A percentile compares a stretch with the other conserved stretches of the same genome.
These are phyloP conservation scores for Pythium biforme DNA, from an alignment of 352 stramenopile genomes.

Conservation along the genomic window DNA sequence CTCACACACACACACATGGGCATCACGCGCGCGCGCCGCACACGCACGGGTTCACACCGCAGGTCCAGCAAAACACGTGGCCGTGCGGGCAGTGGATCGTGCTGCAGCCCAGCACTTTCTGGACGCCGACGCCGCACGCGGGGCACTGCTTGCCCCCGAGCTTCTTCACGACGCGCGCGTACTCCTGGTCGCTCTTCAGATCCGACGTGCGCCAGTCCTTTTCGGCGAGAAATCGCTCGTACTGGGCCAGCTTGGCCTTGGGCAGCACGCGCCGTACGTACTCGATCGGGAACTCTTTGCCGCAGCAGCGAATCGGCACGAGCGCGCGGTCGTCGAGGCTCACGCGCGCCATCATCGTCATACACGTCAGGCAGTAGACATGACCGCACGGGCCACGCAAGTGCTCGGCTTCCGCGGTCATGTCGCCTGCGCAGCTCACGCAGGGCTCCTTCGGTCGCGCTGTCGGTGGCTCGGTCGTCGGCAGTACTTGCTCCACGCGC, in stretches of 20 bases:
- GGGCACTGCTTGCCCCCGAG: slow-evolving; percentile 21
- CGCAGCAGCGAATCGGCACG: slow-evolving; percentile 41
- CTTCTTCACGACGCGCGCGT: slow-evolving; percentile 18
- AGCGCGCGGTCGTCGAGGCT: slow-evolving; percentile 31
- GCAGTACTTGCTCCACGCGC: not conserved
- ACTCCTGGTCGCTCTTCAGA: slow-evolving; percentile 25
- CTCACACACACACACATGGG: too few species aligned
- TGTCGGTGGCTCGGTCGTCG: too few species aligned
- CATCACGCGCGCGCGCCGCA: slow-evolving; percentile 7
- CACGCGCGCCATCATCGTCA: slow-evolving; percentile 32
- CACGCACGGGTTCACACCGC: slow-evolving; percentile 19
- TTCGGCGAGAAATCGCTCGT: slow-evolving; percentile 24
- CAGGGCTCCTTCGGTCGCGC: slow-evolving; percentile 6
- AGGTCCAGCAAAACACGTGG: slow-evolving; percentile 45
- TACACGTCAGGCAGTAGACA: slow-evolving; percentile 38
- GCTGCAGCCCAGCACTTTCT: slow-evolving; percentile 19
- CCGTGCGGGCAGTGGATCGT: slow-evolving; percentile 27
- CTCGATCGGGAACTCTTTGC: slow-evolving; percentile 40
- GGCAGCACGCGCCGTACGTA: slow-evolving; percentile 27
- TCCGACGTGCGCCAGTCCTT: slow-evolving; percentile 20
- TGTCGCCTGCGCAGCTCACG: slow-evolving; percentile 21
- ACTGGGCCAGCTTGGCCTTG: slow-evolving; percentile 9
- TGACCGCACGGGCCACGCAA: slow-evolving; percentile 33
- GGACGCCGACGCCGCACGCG: slow-evolving; percentile 23
- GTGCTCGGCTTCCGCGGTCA: slow-evolving; percentile 4